These are phyloP conservation scores for Calonectria ilicicola DNA, from an alignment of 2,329 filamentous ascomycete species.

Conservation along the genomic window DNA sequence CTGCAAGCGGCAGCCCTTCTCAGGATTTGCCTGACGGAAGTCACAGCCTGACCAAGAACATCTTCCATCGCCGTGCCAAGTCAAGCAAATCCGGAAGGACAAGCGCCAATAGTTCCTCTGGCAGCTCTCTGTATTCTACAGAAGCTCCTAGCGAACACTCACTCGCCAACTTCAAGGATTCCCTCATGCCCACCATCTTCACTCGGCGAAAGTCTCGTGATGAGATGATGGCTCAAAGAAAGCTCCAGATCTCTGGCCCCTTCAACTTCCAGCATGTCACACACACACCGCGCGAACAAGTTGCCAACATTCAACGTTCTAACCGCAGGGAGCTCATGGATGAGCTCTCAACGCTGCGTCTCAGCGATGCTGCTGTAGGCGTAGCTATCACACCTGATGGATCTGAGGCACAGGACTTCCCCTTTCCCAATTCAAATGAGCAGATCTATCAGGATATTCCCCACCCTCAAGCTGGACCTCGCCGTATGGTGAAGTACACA, in stretches of 20 bases:
- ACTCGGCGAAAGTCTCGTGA: conserved; percentile 59
- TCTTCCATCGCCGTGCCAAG: conserved; percentile 67
- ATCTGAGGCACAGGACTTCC: conserved; percentile 52
- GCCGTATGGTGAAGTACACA: conserved; percentile 55
- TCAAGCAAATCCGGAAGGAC: conserved; percentile 57
- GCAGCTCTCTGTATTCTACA: conserved; percentile 61
- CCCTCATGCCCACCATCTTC: conserved; percentile 64
- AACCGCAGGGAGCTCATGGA: conserved; percentile 57
- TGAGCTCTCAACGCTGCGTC: conserved; percentile 57
- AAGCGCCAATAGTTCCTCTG: conserved; percentile 60
- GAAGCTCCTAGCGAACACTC: conserved; percentile 54
- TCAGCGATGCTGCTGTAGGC: conserved; percentile 34
- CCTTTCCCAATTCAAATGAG: conserved; percentile 58
- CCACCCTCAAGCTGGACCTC: conserved; percentile 26
- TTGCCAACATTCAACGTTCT: conserved; percentile 54
- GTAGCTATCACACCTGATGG: conserved; percentile 36
- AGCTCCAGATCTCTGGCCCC: conserved; percentile 69
- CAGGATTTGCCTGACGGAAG: conserved; percentile 70
- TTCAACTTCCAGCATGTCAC: conserved; percentile 77
- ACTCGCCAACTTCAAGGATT: conserved; percentile 53
- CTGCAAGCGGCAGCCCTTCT: conserved; percentile 62
- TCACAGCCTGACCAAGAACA: conserved; percentile 68
- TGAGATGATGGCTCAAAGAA: conserved; percentile 49
- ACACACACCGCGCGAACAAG: conserved; percentile 65
- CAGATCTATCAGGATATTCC: conserved; percentile 29